These are phyloP conservation scores for Zymoseptoria tritici DNA, from an alignment of 2,329 filamentous ascomycete genomes.

Conservation along the genomic window DNA sequence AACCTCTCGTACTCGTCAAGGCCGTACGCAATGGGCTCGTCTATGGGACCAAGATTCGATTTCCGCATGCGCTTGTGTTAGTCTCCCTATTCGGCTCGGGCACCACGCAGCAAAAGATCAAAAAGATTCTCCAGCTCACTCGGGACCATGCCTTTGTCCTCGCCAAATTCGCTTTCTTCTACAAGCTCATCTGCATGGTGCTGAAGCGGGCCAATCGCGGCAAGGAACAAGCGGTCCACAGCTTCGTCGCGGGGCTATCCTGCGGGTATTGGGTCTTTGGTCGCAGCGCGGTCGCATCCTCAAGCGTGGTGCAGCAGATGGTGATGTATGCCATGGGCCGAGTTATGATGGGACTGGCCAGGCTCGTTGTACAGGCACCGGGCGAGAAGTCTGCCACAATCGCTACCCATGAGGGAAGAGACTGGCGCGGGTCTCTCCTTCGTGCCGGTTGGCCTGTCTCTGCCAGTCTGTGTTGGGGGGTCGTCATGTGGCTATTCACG, in stretches of 20 bases:
- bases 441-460: constrained; percentile 77
- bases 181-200: not conserved
- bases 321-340: constrained; percentile 96
- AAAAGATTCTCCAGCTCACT: constrained; percentile 74
- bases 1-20: constrained; percentile 77
- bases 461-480: constrained; percentile 81
- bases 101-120: constrained; percentile 65
- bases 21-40: constrained; percentile 91
- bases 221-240: not conserved
- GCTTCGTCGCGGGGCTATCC: not conserved
- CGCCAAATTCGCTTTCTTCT: constrained; percentile 56
- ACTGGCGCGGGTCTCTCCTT: constrained; percentile 35
- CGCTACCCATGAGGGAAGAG: constrained; percentile 31
- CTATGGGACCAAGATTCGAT: constrained; percentile 93
- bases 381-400: constrained; percentile 32
- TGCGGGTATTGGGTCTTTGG: not conserved
- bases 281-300: constrained; percentile 27
- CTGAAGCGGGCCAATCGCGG: not conserved
- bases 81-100: constrained; percentile 90
- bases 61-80: constrained; percentile 97
- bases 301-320: constrained; percentile 88
- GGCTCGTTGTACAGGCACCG: constrained; percentile 64
- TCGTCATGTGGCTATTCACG: constrained; percentile 92
- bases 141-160: constrained; percentile 84
- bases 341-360: constrained; percentile 75